phyloP scores from a whole-genome alignment of 225 moss, liverwort and hornwort genomes.

The Neckera pumila region DNA sequence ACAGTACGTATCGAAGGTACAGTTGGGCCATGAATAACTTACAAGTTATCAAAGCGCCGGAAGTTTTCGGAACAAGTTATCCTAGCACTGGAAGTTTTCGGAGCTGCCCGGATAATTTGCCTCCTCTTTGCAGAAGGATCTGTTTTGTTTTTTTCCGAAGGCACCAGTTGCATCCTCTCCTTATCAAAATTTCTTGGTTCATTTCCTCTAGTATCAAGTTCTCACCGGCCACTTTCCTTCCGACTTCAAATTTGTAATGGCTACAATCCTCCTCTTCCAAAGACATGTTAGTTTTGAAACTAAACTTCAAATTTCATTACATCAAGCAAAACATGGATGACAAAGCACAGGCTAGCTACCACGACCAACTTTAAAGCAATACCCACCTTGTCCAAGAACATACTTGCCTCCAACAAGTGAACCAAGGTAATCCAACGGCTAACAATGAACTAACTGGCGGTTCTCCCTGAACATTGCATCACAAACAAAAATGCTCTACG shows the following conservation, averaged over 20 bases:
- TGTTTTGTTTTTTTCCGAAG: not conserved
- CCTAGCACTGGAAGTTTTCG: no score
- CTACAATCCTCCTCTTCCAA: not conserved
- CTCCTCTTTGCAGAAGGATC: not conserved
- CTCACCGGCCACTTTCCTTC: not conserved
- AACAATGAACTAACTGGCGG: not conserved
- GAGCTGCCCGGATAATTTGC: not conserved
- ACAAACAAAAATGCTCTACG: not conserved
- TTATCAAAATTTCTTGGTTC: not conserved
- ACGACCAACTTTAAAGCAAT: not conserved
- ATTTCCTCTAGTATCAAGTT: not conserved
- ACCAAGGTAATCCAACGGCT: not conserved
- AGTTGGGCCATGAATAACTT: not conserved
- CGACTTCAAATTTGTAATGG: not conserved
- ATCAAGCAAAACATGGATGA: not conserved
- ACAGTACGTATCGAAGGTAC: not conserved
- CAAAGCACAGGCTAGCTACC: accelerated
- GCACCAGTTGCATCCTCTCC: not conserved
- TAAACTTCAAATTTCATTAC: not conserved
- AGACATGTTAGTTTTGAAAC: not conserved
- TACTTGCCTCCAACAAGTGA: no score
- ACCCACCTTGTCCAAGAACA: not conserved
- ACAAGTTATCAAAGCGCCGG: not conserved
- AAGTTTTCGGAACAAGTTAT: not conserved
- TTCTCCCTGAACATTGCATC: not conserved